Evolutionary conservation across 1,139 yeast species (phyloP), one percentile per base, ranked within the genome.

Genomic region (Debaryomycetaceae sp.): DNA sequence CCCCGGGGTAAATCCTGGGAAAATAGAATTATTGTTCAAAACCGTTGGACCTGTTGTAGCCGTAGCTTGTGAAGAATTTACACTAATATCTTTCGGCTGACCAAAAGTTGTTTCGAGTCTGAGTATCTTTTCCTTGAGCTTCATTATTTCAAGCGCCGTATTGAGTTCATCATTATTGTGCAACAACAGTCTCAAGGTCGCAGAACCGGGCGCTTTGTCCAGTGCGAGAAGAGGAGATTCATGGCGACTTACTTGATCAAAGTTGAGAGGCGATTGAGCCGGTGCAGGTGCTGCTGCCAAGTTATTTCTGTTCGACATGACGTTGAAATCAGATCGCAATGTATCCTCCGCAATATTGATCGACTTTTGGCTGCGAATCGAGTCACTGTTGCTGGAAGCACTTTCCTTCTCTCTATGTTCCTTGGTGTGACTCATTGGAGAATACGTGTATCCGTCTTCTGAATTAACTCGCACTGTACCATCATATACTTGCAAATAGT

Each of bases 401-500:
- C 20, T 17, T 17, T 17, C 20, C 20, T 17, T 4, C 20, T 17
- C 20, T 17, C 20, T 17, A 17, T 17, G 20, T 2, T 17, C 20
- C 20, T 17, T 17, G 20, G 20, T 17, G 20, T 17, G 20, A 17
- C 20, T 17, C 20, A 17, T 17, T 17, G 20, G 20, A 4, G 20
- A 17, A 4, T 2, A 17, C 20, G 20, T 17, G 20, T 17, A 17
- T 17, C 20, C 20, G 4, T 17, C 4, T 17, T 17, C 4, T 17
- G 20, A 17, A 17, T 17, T 17, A 17, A 17, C 20, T 17, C 20
- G 20, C 20, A 17, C 4, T 17, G 20, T 17, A 17, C 20, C 20
- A 17, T 17, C 31, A 27, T 27, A 8, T 27, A 27, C 11, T 8
- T 42, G 40, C 9, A 56, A 53, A 24, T 59, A 63, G 6, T 65